Base-by-base conservation (phyloP, 495 filamentous ascomycete species). In the Annulohypoxylon bovei region DNA sequence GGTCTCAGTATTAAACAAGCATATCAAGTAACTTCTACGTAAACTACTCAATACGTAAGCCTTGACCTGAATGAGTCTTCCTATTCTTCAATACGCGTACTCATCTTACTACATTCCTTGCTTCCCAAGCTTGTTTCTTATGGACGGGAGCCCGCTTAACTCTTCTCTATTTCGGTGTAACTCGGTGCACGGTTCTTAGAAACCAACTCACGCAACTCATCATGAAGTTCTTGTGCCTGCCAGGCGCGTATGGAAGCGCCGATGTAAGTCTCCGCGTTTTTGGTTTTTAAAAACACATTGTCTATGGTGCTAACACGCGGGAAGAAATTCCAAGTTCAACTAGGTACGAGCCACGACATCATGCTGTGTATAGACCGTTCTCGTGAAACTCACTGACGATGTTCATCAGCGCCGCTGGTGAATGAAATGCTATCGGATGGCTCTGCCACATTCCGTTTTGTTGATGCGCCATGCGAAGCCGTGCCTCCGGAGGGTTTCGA, bases 241-340 rank as follows among this genome's bases (percentile, higher is more conserved):
- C 78, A 1, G 82, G 81, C 50, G 83, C 83, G 59, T 85, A 81
- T 78, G 83, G 83, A 66, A 85, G 80, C 75, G 80, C 81, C 49
- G 82, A 84, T 67, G 83, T 85, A 72, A 79, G 82, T 82, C 59
- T 62, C 20, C 33, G 62, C 47, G 67, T 52, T 42, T 55, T 6
- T 40, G 46, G 37, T n/a, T n/a, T n/a, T n/a, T n/a, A n/a, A n/a
- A 25, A 11, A 37, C 6, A 32, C 30, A 12, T n/a, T n/a, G 7
- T 16, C 14, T 53, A 28, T 2, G 35, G 28, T 44, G 44, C 74
- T 81, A 54, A 80, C 73, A 49, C 22, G n/a, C 8, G 4, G 11
- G 49, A 52, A 86, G 83, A 86, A 86, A 80, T 86, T 85, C 71
- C 78, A 83, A 62, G 83, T 85, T 28, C 83, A 86, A 70, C 68